Percentiles rank a stretch among this genome's conserved stretches.
phyloP scores from a whole-genome alignment of 352 stramenopile genomes.

The Globisporangium splendens region DNA sequence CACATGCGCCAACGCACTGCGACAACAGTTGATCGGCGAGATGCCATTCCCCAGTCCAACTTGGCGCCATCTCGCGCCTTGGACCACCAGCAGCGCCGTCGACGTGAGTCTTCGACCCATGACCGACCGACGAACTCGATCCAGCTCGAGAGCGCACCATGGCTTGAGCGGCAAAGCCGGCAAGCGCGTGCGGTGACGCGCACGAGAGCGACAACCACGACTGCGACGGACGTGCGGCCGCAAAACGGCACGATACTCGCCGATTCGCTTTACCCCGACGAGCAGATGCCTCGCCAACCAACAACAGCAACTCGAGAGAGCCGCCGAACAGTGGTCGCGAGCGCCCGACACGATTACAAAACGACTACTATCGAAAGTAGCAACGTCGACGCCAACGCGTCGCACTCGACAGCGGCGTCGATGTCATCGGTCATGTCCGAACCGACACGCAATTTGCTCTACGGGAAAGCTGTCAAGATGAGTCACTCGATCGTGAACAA shows the following conservation, averaged over 20 bases:
- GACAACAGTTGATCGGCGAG: too few species aligned
- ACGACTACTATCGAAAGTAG: constrained; percentile 9
- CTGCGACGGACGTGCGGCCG: neutral
- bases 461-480: constrained; percentile 10
- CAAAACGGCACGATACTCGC: too few species aligned
- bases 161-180: constrained; percentile 6
- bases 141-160: constrained; percentile 14
- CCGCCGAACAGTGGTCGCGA: neutral
- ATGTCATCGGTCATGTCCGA: constrained; percentile 7
- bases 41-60: too few species aligned
- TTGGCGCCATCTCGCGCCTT: too few species aligned
- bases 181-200: neutral
- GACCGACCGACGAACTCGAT: constrained; percentile 1
- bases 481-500: constrained; percentile 12
- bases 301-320: neutral
- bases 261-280: too few species aligned
- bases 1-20: too few species aligned
- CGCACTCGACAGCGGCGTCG: neutral
- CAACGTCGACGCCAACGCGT: neutral
- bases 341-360: neutral
- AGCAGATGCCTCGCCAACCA: neutral
- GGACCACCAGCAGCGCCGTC: neutral
- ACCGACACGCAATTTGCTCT: constrained; percentile 6
- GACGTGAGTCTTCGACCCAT: neutral
- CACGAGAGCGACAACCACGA: neutral